Conservation (phyloP, 495 filamentous ascomycete genomes). For the Talaromyces nanjingensis region DNA sequence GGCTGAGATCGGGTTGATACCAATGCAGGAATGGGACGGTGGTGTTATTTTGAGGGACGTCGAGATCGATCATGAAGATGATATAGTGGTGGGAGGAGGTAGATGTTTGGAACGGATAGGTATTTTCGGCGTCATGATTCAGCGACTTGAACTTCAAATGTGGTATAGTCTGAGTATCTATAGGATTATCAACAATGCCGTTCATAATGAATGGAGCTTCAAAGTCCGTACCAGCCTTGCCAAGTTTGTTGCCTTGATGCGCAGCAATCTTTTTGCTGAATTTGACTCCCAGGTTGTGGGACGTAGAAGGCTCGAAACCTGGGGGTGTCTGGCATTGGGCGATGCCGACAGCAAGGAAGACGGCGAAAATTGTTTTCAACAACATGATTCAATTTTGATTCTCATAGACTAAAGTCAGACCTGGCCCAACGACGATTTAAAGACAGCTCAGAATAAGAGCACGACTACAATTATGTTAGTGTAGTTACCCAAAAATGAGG, state of each 20-base stretch:
- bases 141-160: neutral
- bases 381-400: neutral
- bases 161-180: neutral
- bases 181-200: neutral
- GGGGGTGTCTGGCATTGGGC: conserved; percentile 5
- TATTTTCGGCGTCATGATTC: neutral
- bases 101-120: neutral
- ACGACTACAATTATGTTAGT: neutral
- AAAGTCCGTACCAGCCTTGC: neutral
- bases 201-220: neutral
- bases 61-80: conserved; percentile 5
- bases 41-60: conserved; percentile 6
- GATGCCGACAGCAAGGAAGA: neutral
- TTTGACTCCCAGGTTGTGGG: neutral
- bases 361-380: neutral
- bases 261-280: neutral
- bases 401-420: no score
- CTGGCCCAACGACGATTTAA: no score
- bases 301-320: conserved; percentile 6
- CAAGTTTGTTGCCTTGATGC: neutral
- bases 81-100: neutral
- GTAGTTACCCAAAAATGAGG: no score
- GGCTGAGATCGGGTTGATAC: conserved; percentile 5
- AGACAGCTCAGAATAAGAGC: no score
- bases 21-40: conserved; percentile 7